Evolutionary conservation across 495 filamentous ascomycete species (phyloP).

Genomic region (Umbilicaria muhlenbergii): DNA sequence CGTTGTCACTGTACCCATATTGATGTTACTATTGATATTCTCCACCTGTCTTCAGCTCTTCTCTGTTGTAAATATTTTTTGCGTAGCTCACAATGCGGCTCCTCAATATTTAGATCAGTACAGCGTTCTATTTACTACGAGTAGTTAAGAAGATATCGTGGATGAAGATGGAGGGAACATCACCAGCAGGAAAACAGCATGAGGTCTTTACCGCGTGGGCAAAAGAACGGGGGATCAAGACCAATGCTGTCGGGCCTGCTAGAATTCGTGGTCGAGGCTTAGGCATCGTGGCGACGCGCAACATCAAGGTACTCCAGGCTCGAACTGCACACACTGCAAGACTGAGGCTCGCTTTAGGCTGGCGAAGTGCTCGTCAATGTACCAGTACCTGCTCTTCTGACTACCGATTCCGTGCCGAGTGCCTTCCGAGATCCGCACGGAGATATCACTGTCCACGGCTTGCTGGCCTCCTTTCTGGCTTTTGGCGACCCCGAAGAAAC

Average conservation of each 20-base stretch:
- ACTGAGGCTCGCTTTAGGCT: slow-evolving; percentile 15
- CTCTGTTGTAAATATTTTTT: too few species aligned
- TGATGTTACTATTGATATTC: too few species aligned
- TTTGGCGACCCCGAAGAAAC: slow-evolving; percentile 24
- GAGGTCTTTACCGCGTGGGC: slow-evolving; percentile 48
- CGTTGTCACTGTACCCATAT: too few species aligned
- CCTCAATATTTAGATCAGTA: too few species aligned
- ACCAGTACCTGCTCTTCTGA: slow-evolving; percentile 47
- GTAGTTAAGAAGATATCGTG: too few species aligned
- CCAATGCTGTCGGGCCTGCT: slow-evolving; percentile 42
- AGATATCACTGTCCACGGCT: slow-evolving; percentile 46
- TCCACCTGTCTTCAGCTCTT: too few species aligned
- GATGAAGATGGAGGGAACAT: not conserved
- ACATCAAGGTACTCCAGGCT: slow-evolving; percentile 35
- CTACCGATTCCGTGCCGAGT: slow-evolving; percentile 39
- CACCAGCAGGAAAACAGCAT: slow-evolving; percentile 24
- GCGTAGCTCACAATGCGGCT: too few species aligned
- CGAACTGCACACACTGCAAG: not conserved
- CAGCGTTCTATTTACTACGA: too few species aligned
- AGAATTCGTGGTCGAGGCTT: slow-evolving; percentile 52
- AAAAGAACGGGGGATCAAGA: slow-evolving; percentile 35
- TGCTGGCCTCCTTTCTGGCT: slow-evolving; percentile 55
- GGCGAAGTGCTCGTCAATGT: slow-evolving; percentile 44
- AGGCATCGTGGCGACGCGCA: slow-evolving; percentile 53
- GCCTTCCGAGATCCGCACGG: slow-evolving; percentile 27